phyloP scores from a whole-genome alignment of 1,284 basidiomycete species.

The Kwoniella shivajii region DNA sequence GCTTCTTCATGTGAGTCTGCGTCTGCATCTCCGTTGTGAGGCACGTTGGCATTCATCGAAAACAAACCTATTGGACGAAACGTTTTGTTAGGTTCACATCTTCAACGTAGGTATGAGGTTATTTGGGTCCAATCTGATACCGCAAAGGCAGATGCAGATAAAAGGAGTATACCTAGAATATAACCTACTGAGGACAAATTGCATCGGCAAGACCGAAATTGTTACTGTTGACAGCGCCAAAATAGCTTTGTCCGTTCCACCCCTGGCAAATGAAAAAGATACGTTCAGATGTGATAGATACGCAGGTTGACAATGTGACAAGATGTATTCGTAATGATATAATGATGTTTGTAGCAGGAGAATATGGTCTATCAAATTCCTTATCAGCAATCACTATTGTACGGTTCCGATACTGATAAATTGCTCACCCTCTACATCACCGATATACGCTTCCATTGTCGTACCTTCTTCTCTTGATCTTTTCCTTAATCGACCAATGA shows the following conservation, averaged over 20 bases:
- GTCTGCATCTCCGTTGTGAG: conserved; percentile 50
- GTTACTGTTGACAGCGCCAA: conserved; percentile 69
- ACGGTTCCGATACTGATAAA: not conserved
- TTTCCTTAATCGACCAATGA: conserved; percentile 78
- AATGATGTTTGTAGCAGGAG: conserved; percentile 82
- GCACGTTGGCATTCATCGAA: conserved; percentile 63
- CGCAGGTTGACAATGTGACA: conserved; percentile 82
- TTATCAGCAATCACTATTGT: not conserved
- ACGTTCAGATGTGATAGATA: conserved; percentile 78
- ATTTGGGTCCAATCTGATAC: no score
- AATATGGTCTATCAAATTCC: conserved; percentile 73
- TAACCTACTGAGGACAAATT: conserved; percentile 64
- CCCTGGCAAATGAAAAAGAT: conserved; percentile 64
- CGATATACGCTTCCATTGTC: conserved; percentile 84
- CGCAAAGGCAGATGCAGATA: no score
- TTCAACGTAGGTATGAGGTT: no score
- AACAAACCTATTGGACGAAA: conserved; percentile 63
- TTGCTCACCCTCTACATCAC: conserved; percentile 80
- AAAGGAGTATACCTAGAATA: not conserved
- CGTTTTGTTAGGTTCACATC: no score
- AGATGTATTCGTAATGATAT: conserved; percentile 82
- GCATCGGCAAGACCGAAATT: conserved; percentile 70
- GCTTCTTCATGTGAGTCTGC: conserved; percentile 25
- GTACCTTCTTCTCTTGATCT: conserved; percentile 56
- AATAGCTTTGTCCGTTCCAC: conserved; percentile 67